These are phyloP conservation scores for Beauveria brongniartii DNA, from an alignment of 2,329 filamentous ascomycete genomes.

Conservation along the genomic window DNA sequence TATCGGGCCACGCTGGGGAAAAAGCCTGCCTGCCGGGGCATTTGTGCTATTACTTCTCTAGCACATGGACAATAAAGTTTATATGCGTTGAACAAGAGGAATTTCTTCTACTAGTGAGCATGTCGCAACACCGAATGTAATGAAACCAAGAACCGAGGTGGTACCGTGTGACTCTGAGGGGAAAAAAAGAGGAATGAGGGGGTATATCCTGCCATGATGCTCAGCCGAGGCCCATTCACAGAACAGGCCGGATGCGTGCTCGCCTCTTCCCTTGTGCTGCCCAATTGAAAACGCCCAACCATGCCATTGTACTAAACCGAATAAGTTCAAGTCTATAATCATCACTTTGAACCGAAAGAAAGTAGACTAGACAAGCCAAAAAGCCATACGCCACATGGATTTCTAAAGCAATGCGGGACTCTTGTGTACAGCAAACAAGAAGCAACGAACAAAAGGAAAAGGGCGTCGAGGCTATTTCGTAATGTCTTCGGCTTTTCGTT, in stretches of 20 bases:
- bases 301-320: not conserved
- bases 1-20: too few relatives aligned
- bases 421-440: not conserved
- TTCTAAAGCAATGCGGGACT: not conserved
- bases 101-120: not conserved
- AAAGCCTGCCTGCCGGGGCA: too few relatives aligned
- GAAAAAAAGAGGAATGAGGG: not conserved
- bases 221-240: not conserved
- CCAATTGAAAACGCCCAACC: not conserved
- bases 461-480: constrained; percentile 15
- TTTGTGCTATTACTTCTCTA: too few relatives aligned
- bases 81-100: too few relatives aligned
- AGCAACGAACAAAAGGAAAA: not conserved
- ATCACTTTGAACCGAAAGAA: not conserved
- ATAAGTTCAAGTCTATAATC: not conserved
- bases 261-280: not conserved
- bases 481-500: constrained; percentile 26
- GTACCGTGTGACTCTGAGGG: too few relatives aligned
- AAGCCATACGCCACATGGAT: not conserved
- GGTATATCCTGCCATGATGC: constrained; percentile 5
- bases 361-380: not conserved
- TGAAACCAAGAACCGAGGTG: too few relatives aligned
- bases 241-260: not conserved
- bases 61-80: not conserved
- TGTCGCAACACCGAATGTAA: not conserved